Evolutionary conservation across 345 rosid genomes (phyloP), one percentile per base, ranked within the genome.

Genomic region (Rhodamnia argentea): DNA sequence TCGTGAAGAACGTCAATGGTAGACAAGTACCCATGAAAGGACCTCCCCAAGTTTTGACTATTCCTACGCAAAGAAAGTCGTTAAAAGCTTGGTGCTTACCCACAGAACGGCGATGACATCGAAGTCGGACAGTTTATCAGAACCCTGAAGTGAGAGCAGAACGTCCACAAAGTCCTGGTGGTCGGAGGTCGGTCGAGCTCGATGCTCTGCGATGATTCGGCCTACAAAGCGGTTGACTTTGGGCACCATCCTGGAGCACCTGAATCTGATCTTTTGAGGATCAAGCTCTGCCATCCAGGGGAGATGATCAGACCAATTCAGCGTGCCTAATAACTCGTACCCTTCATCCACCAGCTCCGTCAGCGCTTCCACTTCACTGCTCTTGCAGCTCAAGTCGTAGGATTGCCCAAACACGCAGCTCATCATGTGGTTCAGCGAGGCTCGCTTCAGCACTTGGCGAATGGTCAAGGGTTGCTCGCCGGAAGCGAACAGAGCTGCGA

Each of bases 361-460:
- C 10, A 76, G 86, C 78, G 90, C 93, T 12, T 23, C 50, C 22
- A 83, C 87, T 11, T 54, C 85, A 4, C 54, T 32, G 81, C 26
- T 70, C 47, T 5, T 5, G 81, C 81, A 70, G 82, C 32, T 81
- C 7, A 92, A 57, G 29, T 83, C 84, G 78, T 92, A 93, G 40
- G 83, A 60, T 9, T 88, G 88, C 58, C 95, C 95, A 53, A 93
- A 93, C 5, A 92, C 91, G 1, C 90, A 90, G 47, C 90, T 86
- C 95, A 93, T 92, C 94, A 93, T 92, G 92, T 83, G 90, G 84
- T 90, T 88, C 18, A 93, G 92, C 11, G 95, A 91, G 82, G 93
- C 94, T 29, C 84, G 85, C 64, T 89, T 92, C 9, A 93, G 86
- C 29, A 89, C 59, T 13, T 83, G 91, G 40, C 94, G 88, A n/a